Conservation (phyloP, 2,329 filamentous ascomycete genomes). For the Endothia cerciana region DNA sequence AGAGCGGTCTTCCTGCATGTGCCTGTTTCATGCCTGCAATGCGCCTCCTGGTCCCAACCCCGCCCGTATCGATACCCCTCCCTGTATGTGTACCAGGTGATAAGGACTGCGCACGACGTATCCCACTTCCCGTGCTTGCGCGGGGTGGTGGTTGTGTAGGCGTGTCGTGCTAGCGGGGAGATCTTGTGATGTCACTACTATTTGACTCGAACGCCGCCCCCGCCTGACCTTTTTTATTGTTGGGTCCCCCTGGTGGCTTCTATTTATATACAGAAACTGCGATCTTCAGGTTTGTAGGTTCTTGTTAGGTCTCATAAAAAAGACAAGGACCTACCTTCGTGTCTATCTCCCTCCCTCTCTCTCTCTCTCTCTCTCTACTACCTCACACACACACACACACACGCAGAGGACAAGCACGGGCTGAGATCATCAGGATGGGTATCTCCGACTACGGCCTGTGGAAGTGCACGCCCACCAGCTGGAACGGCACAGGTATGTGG, state of each 20-base stretch:
- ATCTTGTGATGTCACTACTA: background rate
- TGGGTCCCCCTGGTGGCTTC: background rate
- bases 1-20: background rate
- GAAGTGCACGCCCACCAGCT: conserved; percentile 31
- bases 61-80: background rate
- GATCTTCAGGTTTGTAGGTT: too few species aligned
- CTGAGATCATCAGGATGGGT: conserved; percentile 26
- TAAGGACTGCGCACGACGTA: background rate
- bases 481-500: conserved; percentile 25
- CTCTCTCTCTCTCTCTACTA: too few species aligned
- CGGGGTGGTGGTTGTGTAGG: background rate
- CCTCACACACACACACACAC: background rate
- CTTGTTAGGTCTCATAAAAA: too few species aligned
- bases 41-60: background rate
- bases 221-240: background rate
- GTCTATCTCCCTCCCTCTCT: too few species aligned
- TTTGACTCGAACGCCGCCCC: background rate
- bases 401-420: background rate
- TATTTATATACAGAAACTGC: background rate
- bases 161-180: background rate
- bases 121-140: background rate
- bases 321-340: too few species aligned
- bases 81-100: too few species aligned
- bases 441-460: conserved; percentile 33
- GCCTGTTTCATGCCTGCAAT: background rate